Percentiles rank a stretch among this genome's conserved stretches.
These are phyloP conservation scores for Abortiporus biennis DNA, from an alignment of 1,284 basidiomycete genomes.

Conservation along the genomic window DNA sequence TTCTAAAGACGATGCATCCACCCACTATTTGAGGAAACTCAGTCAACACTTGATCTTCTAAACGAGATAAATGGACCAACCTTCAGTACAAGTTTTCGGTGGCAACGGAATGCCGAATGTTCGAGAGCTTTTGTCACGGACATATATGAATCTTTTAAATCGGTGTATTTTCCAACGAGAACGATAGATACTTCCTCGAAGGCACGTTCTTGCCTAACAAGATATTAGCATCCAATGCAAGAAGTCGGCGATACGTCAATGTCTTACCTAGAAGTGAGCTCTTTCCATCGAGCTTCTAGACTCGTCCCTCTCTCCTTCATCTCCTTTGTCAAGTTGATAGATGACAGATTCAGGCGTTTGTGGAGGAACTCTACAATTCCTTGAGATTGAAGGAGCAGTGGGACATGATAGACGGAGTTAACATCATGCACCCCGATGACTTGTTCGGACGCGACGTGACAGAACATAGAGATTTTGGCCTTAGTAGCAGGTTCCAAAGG, in stretches of 20 bases:
- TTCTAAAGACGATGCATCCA: constrained; percentile 94
- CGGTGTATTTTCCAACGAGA: constrained; percentile 97
- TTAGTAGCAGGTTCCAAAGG: constrained; percentile 83
- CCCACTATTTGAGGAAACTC: constrained; percentile 64
- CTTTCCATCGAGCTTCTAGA: constrained; percentile 75
- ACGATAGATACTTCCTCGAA: constrained; percentile 90
- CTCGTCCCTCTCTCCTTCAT: constrained; percentile 61
- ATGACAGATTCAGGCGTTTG: constrained; percentile 73
- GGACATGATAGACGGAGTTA: constrained; percentile 96
- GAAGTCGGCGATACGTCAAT: constrained; percentile 1
- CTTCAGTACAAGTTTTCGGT: constrained; percentile 76
- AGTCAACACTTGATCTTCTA: not conserved
- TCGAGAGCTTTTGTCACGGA: constrained; percentile 96
- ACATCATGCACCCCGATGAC: constrained; percentile 98
- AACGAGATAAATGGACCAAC: constrained; percentile 33
- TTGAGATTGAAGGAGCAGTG: constrained; percentile 88
- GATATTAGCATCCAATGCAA: constrained; percentile 13
- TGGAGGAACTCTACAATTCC: constrained; percentile 85
- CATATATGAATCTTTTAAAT: constrained; percentile 98
- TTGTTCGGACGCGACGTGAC: constrained; percentile 91
- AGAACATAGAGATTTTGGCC: constrained; percentile 99
- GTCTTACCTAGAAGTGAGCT: constrained; percentile 69
- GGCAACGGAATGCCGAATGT: constrained; percentile 92
- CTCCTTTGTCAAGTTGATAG: constrained; percentile 47
- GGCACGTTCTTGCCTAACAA: constrained; percentile 77